Evolutionary conservation across 345 rosid species (phyloP), one percentile per base, ranked within the genome.

Genomic region (Salix caprea): DNA sequence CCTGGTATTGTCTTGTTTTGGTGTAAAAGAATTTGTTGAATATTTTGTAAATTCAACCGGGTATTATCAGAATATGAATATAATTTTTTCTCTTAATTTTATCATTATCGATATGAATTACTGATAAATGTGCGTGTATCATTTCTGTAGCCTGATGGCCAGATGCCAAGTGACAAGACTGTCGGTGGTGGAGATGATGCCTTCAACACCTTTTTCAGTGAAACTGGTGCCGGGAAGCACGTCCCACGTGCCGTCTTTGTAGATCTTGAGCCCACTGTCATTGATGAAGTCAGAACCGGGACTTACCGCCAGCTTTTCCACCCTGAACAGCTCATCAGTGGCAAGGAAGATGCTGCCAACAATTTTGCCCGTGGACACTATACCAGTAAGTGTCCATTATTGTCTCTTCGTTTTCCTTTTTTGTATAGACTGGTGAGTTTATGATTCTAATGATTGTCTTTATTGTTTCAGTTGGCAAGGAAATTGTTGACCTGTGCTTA

Each of bases 281-380:
- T 79, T 37, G 82, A 79, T 69, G 82, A 79, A 52, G 78, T 79
- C 16, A 73, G 82, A 32, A 69, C 82, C 7, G 82, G 82, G 19
- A 50, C 82, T 39, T 79, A 74, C 69, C 82, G 82, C 28, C 82
- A 79, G 40, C 77, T 79, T 24, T 79, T 79, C 74, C 82, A 79
- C 74, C 82, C 82, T 0, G 82, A 79, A 42, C 82, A 79, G 65
- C 82, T 79, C 65, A 79, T 79, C 40, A 79, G 82, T n/a, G 82
- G 82, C 82, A 79, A 79, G 69, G 82, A 79, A 48, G 82, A 79
- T 62, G 82, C 82, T 26, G 82, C 82, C 77, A 79, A 79, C 82
- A 79, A 79, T 69, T 79, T 79, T 12, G 82, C 82, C 78, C 77
- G 82, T 36, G 82, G 82, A 6, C 82, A 79, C 61, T 79, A 79